Conservation (phyloP, 192 early-diverging fungal genomes). For the Coemansia sp. region DNA sequence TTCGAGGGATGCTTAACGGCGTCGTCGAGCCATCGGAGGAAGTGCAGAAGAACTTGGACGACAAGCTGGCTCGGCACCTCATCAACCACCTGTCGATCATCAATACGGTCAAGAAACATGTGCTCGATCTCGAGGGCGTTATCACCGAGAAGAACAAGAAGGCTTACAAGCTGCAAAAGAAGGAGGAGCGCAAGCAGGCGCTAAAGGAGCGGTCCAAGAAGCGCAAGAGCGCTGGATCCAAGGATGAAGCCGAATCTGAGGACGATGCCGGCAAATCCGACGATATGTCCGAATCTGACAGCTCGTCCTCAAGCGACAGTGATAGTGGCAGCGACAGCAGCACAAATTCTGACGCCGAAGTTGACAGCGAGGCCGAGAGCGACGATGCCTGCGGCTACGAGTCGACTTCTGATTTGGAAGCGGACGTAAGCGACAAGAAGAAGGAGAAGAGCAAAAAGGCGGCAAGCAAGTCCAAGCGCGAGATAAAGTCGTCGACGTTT, state of each 20-base stretch:
- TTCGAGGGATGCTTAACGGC: constrained; percentile 5
- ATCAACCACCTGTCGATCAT: constrained; percentile 5
- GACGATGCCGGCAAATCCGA: neutral
- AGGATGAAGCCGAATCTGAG: neutral
- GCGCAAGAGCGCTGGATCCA: neutral
- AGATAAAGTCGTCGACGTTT: constrained; percentile 22
- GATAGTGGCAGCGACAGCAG: neutral
- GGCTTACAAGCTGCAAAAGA: constrained; percentile 9
- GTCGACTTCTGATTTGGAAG: constrained; percentile 23
- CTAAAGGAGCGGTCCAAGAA: neutral
- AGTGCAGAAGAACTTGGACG: constrained; percentile 8
- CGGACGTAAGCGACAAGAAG: neutral
- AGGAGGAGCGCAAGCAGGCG: constrained; percentile 12
- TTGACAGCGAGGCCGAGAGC: constrained; percentile 2
- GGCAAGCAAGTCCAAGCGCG: neutral
- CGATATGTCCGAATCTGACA: neutral
- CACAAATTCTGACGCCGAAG: neutral
- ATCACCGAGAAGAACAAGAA: constrained; percentile 12
- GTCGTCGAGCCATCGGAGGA: constrained; percentile 4
- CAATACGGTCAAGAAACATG: constrained; percentile 10
- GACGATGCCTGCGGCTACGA: constrained; percentile 11
- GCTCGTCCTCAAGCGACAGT: neutral
- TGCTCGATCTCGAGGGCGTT: constrained; percentile 8
- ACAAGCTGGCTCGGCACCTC: constrained; percentile 7
- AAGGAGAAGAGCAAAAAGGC: constrained; percentile 1